These are phyloP conservation scores for Ogataea pignaliae DNA, from an alignment of 805 yeast genomes.

Conservation along the genomic window DNA sequence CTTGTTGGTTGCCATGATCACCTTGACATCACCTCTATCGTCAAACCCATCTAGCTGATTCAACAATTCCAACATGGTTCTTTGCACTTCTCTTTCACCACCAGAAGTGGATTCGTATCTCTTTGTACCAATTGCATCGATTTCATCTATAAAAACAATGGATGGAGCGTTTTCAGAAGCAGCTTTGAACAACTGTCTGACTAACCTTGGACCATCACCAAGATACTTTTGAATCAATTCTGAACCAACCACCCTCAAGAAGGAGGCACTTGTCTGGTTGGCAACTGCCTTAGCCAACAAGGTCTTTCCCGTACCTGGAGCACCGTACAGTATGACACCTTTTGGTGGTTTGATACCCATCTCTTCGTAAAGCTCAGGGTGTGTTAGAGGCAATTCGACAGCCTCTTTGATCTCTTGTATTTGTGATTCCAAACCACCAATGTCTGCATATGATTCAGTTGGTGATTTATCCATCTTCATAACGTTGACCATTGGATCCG, in stretches of 20 bases:
- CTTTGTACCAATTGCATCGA: slow-evolving; percentile 98
- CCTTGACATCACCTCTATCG: slow-evolving; percentile 95
- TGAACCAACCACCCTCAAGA: slow-evolving; percentile 92
- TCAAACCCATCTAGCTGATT: slow-evolving; percentile 97
- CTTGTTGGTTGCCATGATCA: slow-evolving; percentile 96
- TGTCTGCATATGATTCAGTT: slow-evolving; percentile 92
- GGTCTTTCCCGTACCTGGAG: slow-evolving; percentile 98
- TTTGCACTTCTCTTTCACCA: slow-evolving; percentile 95
- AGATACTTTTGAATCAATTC: slow-evolving; percentile 94
- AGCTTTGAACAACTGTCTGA: slow-evolving; percentile 90
- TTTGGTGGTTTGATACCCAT: slow-evolving; percentile 99
- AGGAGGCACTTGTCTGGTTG: slow-evolving; percentile 94
- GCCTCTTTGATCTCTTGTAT: slow-evolving; percentile 98
- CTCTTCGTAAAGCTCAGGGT: slow-evolving; percentile 95
- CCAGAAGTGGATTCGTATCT: slow-evolving; percentile 90
- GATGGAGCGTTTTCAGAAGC: slow-evolving; percentile 98
- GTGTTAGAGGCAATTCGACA: slow-evolving; percentile 91
- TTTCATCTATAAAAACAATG: slow-evolving; percentile 97
- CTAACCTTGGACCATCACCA: slow-evolving; percentile 96
- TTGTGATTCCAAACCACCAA: slow-evolving; percentile 94
- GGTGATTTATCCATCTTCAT: slow-evolving; percentile 99
- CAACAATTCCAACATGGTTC: slow-evolving; percentile 94
- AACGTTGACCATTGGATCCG: slow-evolving; percentile 96
- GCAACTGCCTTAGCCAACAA: slow-evolving; percentile 96
- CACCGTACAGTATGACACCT: slow-evolving; percentile 95